Evolutionary conservation across 768 basidiomycete species (phyloP).

Genomic region (Suillus weaverae): DNA sequence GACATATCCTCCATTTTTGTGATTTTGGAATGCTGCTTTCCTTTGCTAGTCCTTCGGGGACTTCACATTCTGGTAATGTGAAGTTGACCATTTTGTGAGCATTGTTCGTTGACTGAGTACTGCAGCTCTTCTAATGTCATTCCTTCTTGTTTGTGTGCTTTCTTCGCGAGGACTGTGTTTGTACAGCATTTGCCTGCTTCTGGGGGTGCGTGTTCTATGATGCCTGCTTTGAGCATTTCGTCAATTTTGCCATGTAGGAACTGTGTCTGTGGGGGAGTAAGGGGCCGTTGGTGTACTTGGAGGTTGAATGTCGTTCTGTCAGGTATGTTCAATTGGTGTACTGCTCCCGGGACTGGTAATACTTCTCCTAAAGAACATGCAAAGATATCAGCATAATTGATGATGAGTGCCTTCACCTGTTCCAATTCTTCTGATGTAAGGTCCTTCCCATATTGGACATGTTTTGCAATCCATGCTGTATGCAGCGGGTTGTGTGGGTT

Average conservation of each 20-base stretch:
- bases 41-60: too few relatives aligned
- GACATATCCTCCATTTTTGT: too few relatives aligned
- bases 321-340: not conserved
- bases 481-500: slow-evolving; percentile 9
- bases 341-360: slow-evolving; percentile 15
- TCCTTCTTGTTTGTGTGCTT: too few relatives aligned
- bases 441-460: slow-evolving; percentile 33
- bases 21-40: too few relatives aligned
- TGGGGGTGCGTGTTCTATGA: slow-evolving; percentile 4
- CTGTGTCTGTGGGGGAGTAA: slow-evolving; percentile 7
- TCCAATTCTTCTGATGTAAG: slow-evolving; percentile 23
- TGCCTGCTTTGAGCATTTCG: slow-evolving; percentile 3
- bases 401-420: slow-evolving; percentile 25
- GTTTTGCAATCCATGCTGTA: slow-evolving; percentile 17
- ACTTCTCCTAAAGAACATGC: slow-evolving; percentile 43
- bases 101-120: too few relatives aligned
- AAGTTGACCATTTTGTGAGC: too few relatives aligned
- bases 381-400: slow-evolving; percentile 38
- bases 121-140: too few relatives aligned
- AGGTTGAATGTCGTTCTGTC: not conserved
- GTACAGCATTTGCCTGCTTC: slow-evolving; percentile 19
- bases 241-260: slow-evolving; percentile 2
- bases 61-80: too few relatives aligned
- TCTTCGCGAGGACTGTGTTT: too few relatives aligned
- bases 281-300: not conserved